Base-by-base conservation (phyloP, 306 rosid genomes). In the Acmispon strigosus region DNA sequence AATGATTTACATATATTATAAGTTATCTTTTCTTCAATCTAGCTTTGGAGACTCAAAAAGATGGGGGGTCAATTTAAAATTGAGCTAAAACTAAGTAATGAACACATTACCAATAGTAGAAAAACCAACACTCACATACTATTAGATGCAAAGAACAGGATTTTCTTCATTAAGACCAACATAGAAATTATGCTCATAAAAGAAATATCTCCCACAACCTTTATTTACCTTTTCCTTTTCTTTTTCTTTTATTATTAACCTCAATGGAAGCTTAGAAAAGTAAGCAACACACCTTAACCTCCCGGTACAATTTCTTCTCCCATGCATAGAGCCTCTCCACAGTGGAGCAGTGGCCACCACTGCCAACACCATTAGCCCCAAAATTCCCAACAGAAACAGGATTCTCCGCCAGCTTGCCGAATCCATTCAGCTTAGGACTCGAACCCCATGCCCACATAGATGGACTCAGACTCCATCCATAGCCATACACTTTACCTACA, bases 271-370 rank as follows among this genome's bases (percentile, higher is more conserved):
- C 15, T 34, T 7, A 8, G 49, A 7, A 19, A 62, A 22, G 27
- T 45, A n/a, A 69, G 75, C 18, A 34, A 32, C 73, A 22, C 83
- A 90, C 98, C 96, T 90, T 93, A 70, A 88, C 98, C 67, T 93
- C 98, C 64, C 85, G 90, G 78, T 70, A 87, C 71, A 93, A 77
- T 76, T 87, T 90, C 81, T 90, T 90, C 81, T 93, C 98, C 98
- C 98, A 90, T 50, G 97, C 96, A 67, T 93, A 90, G 36, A 90
- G 76, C 80, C 91, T 93, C 88, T 88, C 97, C 78, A 93, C 80
- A 11, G 94, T 90, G 1, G 97, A 93, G 48, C 86, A 80, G 62
- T 93, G 98, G 57, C 96, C 81, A 49, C 88, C 79, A 70, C 56
- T 76, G 32, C 74, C 84, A 44, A 39, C 61, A 66, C 62, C 81